phyloP scores from a whole-genome alignment of 768 basidiomycete species.

The Mycena pura region DNA sequence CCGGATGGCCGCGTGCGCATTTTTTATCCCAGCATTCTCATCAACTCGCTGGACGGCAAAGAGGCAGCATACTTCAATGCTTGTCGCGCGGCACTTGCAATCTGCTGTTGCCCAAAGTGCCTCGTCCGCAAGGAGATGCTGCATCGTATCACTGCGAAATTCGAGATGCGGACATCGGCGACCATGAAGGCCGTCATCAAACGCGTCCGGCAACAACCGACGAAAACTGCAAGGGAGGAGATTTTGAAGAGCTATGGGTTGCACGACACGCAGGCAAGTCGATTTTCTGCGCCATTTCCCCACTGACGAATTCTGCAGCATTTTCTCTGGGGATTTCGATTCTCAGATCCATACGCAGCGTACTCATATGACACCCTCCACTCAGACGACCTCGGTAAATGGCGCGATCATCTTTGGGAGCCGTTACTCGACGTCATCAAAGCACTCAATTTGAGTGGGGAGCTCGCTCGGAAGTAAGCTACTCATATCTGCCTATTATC shows the following conservation, averaged over 20 bases:
- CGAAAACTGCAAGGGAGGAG: constrained; percentile 23
- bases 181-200: too few species aligned
- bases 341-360: constrained; percentile 32
- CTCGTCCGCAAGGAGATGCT: background rate
- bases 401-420: constrained; percentile 34
- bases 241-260: constrained; percentile 31
- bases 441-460: constrained; percentile 13
- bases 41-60: background rate
- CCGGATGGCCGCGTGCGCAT: background rate
- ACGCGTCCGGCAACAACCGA: constrained; percentile 14
- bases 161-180: background rate
- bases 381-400: constrained; percentile 36
- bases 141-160: background rate
- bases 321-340: constrained; percentile 34
- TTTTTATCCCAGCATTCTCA: background rate
- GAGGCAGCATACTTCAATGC: background rate
- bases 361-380: constrained; percentile 38
- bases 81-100: background rate
- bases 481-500: background rate
- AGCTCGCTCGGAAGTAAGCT: constrained; percentile 27
- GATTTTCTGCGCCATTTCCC: background rate
- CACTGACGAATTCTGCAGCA: constrained; percentile 25
- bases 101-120: background rate
- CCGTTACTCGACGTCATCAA: constrained; percentile 29
- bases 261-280: constrained; percentile 30